Conservation (phyloP, 805 yeast species). For the Cyberlindnera petersonii region DNA sequence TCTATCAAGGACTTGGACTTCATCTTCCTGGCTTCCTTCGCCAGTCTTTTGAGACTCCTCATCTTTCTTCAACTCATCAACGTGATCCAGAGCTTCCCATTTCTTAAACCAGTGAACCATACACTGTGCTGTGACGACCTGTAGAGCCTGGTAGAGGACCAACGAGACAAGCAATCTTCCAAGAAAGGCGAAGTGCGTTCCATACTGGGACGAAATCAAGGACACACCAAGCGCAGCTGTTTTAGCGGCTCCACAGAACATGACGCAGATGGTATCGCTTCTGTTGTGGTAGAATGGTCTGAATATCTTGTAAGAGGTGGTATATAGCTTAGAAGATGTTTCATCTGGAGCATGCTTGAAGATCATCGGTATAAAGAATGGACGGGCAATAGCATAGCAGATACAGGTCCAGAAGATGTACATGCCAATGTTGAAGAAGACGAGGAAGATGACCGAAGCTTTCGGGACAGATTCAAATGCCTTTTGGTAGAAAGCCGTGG, state of each 20-base stretch:
- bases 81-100: conserved; percentile 46
- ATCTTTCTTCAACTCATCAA: conserved; percentile 13
- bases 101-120: conserved; percentile 60
- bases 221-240: conserved; percentile 92
- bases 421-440: conserved; percentile 78
- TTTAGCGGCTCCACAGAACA: conserved; percentile 90
- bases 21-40: conserved; percentile 2
- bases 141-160: conserved; percentile 84
- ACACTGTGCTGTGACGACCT: conserved; percentile 76
- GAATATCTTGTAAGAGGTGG: conserved; percentile 32
- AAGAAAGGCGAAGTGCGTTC: conserved; percentile 51
- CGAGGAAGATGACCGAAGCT: conserved; percentile 67
- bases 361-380: conserved; percentile 42
- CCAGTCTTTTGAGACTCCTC: conserved; percentile 20
- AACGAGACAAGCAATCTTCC: conserved; percentile 77
- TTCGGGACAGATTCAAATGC: conserved; percentile 72
- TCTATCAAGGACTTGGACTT: neutral
- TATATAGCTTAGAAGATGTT: conserved; percentile 43
- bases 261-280: conserved; percentile 69
- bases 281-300: conserved; percentile 69
- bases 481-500: conserved; percentile 80
- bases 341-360: conserved; percentile 47
- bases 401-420: conserved; percentile 71
- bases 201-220: conserved; percentile 75
- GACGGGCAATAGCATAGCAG: conserved; percentile 59